Evolutionary conservation across 2,329 filamentous ascomycete genomes (phyloP).

Genomic region (Colletotrichum melonis): DNA sequence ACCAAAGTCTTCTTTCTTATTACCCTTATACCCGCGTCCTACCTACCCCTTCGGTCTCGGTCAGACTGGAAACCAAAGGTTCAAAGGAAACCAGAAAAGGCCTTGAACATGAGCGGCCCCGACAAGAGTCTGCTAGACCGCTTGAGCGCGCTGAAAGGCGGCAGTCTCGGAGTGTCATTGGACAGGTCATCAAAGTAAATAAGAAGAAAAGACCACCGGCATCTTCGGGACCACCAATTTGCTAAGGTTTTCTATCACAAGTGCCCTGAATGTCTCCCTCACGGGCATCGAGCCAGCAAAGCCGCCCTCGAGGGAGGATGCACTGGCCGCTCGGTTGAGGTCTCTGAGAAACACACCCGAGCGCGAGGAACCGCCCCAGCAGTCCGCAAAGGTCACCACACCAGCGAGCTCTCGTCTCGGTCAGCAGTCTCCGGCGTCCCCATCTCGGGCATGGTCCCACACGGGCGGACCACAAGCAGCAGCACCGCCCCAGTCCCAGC

Average conservation of each 20-base stretch:
- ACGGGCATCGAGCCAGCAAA: constrained; percentile 55
- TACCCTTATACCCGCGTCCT: not conserved
- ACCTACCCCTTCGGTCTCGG: not conserved
- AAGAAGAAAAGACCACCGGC: not conserved
- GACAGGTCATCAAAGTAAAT: constrained; percentile 54
- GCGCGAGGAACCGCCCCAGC: constrained; percentile 33
- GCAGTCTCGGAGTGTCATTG: constrained; percentile 40
- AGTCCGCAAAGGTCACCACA: not conserved
- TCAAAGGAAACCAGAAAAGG: not conserved
- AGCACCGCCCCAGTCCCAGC: constrained; percentile 17
- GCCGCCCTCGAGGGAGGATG: constrained; percentile 60
- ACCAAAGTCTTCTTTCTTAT: not conserved
- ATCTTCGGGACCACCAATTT: not conserved
- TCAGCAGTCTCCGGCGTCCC: constrained; percentile 8
- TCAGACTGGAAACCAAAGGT: not conserved
- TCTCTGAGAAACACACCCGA: constrained; percentile 57
- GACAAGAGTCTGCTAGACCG: constrained; percentile 64
- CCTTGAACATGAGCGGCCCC: constrained; percentile 9
- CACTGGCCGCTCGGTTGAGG: constrained; percentile 63
- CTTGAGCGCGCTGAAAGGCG: constrained; percentile 62
- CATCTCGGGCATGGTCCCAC: not conserved
- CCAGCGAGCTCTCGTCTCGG: not conserved
- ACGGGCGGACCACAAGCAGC: not conserved
- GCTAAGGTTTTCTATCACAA: constrained; percentile 30
- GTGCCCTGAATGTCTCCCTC: constrained; percentile 42